These are phyloP conservation scores for Cladophialophora chaetospira DNA, from an alignment of 2,329 filamentous ascomycete species.

Conservation along the genomic window DNA sequence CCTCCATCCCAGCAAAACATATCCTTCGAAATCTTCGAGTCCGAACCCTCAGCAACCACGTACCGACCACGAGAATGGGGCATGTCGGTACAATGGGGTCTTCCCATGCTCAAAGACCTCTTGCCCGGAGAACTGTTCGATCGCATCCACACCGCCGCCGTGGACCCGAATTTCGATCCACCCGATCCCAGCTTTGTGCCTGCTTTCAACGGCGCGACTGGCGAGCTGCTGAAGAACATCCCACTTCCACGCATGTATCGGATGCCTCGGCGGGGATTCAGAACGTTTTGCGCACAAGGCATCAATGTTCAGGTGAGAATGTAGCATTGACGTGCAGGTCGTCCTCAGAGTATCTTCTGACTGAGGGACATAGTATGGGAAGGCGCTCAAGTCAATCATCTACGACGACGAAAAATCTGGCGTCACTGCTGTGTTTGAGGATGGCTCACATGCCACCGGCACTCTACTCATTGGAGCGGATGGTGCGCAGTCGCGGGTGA, in stretches of 20 bases:
- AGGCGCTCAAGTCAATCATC: constrained; percentile 24
- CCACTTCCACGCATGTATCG: constrained; percentile 16
- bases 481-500: constrained; percentile 33
- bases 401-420: constrained; percentile 23
- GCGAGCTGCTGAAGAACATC: constrained; percentile 23
- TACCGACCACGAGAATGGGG: constrained; percentile 38
- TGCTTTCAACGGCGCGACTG: constrained; percentile 21
- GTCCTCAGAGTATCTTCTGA: neutral
- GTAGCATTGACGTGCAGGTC: neutral
- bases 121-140: constrained; percentile 34
- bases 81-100: constrained; percentile 41
- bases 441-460: constrained; percentile 29
- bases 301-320: constrained; percentile 20
- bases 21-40: constrained; percentile 35
- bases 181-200: constrained; percentile 29
- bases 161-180: constrained; percentile 35
- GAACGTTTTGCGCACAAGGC: constrained; percentile 18
- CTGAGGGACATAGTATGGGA: constrained; percentile 27
- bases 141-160: constrained; percentile 35
- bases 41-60: constrained; percentile 24
- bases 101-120: constrained; percentile 30
- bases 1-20: constrained; percentile 30
- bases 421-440: constrained; percentile 27
- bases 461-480: constrained; percentile 35
- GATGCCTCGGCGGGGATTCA: constrained; percentile 20